phyloP scores from a whole-genome alignment of 805 yeast species.

The Clavispora carvajalis region DNA sequence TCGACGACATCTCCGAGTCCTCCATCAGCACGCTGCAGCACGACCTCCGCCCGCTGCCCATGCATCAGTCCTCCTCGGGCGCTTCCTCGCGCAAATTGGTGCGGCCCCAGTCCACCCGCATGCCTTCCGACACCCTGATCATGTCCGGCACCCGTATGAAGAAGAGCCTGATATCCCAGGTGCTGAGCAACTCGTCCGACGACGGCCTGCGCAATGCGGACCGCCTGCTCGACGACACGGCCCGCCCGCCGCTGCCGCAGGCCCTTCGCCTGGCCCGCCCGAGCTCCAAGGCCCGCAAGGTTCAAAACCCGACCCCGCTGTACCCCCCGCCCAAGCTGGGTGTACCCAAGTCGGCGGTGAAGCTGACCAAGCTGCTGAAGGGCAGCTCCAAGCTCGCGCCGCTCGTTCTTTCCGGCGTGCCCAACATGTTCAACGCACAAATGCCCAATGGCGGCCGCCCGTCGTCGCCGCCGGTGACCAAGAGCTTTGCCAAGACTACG shows the following conservation, averaged over 20 bases:
- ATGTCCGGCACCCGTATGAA: slow-evolving; percentile 26
- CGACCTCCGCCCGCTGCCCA: slow-evolving; percentile 15
- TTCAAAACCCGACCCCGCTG: background rate
- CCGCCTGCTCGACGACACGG: slow-evolving; percentile 6
- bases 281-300: slow-evolving; percentile 4
- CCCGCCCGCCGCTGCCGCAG: background rate
- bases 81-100: slow-evolving; percentile 9
- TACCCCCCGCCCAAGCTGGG: background rate
- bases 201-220: slow-evolving; percentile 19
- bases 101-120: slow-evolving; percentile 30
- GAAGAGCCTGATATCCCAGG: slow-evolving; percentile 26
- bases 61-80: slow-evolving; percentile 13
- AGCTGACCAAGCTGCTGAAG: no score
- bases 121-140: slow-evolving; percentile 35
- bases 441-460: no score
- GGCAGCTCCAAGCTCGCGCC: no score
- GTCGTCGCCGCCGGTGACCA: slow-evolving; percentile 23
- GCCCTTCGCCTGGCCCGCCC: slow-evolving; percentile 4
- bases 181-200: slow-evolving; percentile 35
- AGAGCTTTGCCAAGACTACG: slow-evolving; percentile 11
- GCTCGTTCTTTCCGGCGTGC: no score
- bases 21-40: slow-evolving; percentile 31
- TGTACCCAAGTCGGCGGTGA: no score
- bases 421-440: background rate
- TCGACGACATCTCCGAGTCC: slow-evolving; percentile 34